Conservation (phyloP, 1,284 basidiomycete species). For the Acaromyces ingoldii region DNA sequence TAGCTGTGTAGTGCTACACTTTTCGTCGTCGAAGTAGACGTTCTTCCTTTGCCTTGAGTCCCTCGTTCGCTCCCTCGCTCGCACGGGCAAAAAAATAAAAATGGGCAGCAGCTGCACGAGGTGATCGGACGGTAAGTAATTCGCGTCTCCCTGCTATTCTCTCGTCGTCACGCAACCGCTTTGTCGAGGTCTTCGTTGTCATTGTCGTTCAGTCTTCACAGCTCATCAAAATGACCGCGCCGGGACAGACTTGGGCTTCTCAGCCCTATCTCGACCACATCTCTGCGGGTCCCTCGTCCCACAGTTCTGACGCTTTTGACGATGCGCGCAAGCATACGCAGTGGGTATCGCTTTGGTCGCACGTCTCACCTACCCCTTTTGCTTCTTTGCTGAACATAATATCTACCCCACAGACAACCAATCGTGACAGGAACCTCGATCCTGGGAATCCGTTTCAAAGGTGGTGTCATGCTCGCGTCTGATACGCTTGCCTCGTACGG, state of each 20-base stretch:
- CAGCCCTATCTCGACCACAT: slow-evolving; percentile 14
- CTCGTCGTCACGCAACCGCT: too few species aligned
- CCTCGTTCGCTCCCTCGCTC: too few species aligned
- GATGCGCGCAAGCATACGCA: slow-evolving; percentile 12
- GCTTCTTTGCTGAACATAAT: not conserved
- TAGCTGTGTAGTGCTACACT: too few species aligned
- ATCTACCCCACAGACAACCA: slow-evolving; percentile 62
- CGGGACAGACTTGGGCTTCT: slow-evolving; percentile 17
- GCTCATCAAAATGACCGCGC: slow-evolving; percentile 6
- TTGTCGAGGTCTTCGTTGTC: too few species aligned
- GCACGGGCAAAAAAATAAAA: too few species aligned
- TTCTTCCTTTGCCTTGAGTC: too few species aligned
- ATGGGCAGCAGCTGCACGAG: too few species aligned
- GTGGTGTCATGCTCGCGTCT: slow-evolving; percentile 97
- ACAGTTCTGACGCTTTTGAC: slow-evolving; percentile 12
- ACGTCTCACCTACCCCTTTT: not conserved
- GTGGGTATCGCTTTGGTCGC: slow-evolving; percentile 1
- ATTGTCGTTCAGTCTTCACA: not conserved
- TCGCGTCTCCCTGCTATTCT: too few species aligned
- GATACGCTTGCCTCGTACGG: slow-evolving; percentile 98
- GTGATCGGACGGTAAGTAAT: too few species aligned
- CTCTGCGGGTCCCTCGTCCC: slow-evolving; percentile 5
- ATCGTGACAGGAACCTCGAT: slow-evolving; percentile 96
- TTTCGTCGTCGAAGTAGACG: too few species aligned
- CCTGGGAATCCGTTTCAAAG: slow-evolving; percentile 87